A percentile compares a stretch with the other conserved stretches of the same genome.
Evolutionary conservation across 2,329 filamentous ascomycete genomes (phyloP).

Genomic region (Monilinia fructigena): DNA sequence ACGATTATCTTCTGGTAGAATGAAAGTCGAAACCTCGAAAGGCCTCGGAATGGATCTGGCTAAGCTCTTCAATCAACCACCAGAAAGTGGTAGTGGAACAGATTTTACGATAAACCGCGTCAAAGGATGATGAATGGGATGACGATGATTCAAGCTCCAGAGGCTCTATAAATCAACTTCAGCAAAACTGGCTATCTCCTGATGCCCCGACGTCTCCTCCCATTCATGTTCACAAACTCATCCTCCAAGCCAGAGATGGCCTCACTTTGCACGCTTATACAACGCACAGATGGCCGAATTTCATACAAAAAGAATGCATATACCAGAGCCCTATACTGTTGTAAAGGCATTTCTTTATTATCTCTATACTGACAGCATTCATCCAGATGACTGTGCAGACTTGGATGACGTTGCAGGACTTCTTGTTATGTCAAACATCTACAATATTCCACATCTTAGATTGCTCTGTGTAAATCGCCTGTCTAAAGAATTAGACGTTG

Average conservation of each 20-base stretch:
- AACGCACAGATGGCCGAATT: conserved; percentile 95
- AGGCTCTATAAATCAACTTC: conserved; percentile 42
- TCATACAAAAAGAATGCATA: conserved; percentile 95
- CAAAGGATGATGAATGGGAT: conserved; percentile 69
- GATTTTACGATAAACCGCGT: conserved; percentile 88
- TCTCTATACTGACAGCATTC: conserved; percentile 92
- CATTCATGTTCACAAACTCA: conserved; percentile 93
- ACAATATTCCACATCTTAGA: conserved; percentile 91
- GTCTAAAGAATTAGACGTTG: conserved; percentile 86
- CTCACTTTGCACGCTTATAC: conserved; percentile 91
- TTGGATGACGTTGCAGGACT: conserved; percentile 88
- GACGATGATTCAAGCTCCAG: conserved; percentile 57
- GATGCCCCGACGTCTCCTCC: conserved; percentile 70
- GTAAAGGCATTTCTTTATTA: conserved; percentile 96
- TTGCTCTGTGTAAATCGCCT: conserved; percentile 88
- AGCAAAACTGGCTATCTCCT: conserved; percentile 55
- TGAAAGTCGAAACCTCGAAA: conserved; percentile 56
- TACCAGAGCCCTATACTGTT: conserved; percentile 91
- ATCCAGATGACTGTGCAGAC: conserved; percentile 55
- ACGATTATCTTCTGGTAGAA: conserved; percentile 47
- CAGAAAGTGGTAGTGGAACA: conserved; percentile 79
- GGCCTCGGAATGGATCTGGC: conserved; percentile 83
- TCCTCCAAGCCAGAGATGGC: conserved; percentile 94
- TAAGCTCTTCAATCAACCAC: conserved; percentile 80
- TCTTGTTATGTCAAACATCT: conserved; percentile 96